Conservation (phyloP, 345 rosid species). For the Noccaea bulbosa region DNA sequence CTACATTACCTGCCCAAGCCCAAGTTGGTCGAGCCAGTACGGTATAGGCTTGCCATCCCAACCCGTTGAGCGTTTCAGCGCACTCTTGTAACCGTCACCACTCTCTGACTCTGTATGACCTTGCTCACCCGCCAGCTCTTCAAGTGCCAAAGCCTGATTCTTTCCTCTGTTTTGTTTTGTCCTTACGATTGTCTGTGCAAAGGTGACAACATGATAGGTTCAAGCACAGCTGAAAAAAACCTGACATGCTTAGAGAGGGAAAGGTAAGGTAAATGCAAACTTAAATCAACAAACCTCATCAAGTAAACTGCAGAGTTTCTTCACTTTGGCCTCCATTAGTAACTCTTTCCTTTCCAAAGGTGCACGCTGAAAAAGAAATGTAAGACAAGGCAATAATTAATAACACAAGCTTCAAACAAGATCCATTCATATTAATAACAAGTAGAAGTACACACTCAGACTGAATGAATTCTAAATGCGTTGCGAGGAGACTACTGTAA, state of each 20-base stretch:
- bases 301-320: conserved; percentile 60
- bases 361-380: neutral
- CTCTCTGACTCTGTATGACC: too few species aligned
- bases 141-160: conserved; percentile 87
- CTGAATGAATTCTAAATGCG: too few species aligned
- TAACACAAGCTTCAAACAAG: too few species aligned
- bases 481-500: too few species aligned
- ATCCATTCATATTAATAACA: too few species aligned
- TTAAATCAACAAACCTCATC: conserved; percentile 56
- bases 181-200: conserved; percentile 59
- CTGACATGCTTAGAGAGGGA: neutral
- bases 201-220: neutral
- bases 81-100: too few species aligned
- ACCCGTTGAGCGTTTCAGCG: too few species aligned
- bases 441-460: too few species aligned
- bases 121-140: conserved; percentile 85
- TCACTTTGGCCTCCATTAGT: conserved; percentile 62
- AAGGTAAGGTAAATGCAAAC: neutral
- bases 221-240: neutral
- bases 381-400: too few species aligned
- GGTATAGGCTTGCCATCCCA: too few species aligned
- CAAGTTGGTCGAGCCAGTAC: too few species aligned
- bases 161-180: conserved; percentile 83
- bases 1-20: too few species aligned
- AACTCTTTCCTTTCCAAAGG: neutral